Conservation (phyloP, 305 asterid genomes). For the Rubia tinctorum region DNA sequence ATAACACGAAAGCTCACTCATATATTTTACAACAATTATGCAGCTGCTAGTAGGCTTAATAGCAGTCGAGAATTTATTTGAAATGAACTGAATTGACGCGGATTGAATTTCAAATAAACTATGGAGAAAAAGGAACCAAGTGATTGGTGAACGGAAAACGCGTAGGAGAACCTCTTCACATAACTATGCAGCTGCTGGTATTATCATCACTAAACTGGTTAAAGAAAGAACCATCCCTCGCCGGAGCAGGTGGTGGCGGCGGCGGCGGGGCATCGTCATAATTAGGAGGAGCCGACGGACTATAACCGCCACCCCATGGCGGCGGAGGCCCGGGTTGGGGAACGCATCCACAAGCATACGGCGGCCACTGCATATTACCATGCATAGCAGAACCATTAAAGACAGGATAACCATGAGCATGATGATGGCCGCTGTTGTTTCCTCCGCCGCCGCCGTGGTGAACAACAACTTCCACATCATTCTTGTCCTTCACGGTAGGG, state of each 20-base stretch:
- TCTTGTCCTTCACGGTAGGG: neutral
- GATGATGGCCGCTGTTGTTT: neutral
- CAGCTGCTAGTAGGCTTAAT: slow-evolving; percentile 7
- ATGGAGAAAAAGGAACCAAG: too few relatives aligned
- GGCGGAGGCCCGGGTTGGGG: slow-evolving; percentile 1
- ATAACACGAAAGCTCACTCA: neutral
- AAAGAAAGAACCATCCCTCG: neutral
- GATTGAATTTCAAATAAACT: too few relatives aligned
- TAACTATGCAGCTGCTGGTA: slow-evolving; percentile 4
- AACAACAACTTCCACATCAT: slow-evolving; percentile 9
- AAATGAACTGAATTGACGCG: too few relatives aligned
- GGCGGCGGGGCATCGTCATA: slow-evolving; percentile 3
- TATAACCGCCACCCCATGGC: slow-evolving; percentile 14
- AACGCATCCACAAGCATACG: slow-evolving; percentile 1
- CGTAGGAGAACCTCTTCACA: neutral
- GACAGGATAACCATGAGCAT: slow-evolving; percentile 5
- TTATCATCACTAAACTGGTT: slow-evolving; percentile 20
- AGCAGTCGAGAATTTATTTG: too few relatives aligned
- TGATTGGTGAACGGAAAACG: too few relatives aligned
- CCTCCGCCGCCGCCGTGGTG: neutral
- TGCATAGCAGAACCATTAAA: neutral
- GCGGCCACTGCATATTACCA: neutral
- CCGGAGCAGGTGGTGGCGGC: slow-evolving; percentile 15
- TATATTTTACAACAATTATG: neutral
- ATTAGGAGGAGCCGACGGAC: slow-evolving; percentile 21